Percentiles rank a stretch among this genome's conserved stretches.
Evolutionary conservation across 805 yeast species (phyloP).

Genomic region (Jamesozyma hellenica): DNA sequence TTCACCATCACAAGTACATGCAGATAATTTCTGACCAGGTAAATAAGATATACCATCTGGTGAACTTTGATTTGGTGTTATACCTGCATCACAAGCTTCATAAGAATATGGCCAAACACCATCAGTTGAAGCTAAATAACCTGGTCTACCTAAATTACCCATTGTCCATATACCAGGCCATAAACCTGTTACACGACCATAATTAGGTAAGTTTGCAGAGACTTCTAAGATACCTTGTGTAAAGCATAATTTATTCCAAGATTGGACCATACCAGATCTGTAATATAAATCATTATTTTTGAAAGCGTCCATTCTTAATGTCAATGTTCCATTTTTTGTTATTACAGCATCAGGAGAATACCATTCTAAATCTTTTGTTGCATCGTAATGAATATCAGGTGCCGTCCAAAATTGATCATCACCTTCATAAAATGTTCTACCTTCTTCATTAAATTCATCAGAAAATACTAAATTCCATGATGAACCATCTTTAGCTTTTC

Average conservation of each 20-base stretch:
- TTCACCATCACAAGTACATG: constrained; percentile 72
- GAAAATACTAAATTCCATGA: constrained; percentile 72
- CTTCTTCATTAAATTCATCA: constrained; percentile 85
- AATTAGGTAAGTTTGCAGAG: constrained; percentile 69
- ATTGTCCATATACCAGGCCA: constrained; percentile 97
- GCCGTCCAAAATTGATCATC: constrained; percentile 91
- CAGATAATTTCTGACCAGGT: constrained; percentile 70
- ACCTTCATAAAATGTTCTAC: constrained; percentile 80
- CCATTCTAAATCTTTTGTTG: constrained; percentile 89
- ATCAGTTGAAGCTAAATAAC: constrained; percentile 75
- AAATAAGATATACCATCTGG: constrained; percentile 80
- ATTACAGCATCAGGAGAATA: constrained; percentile 84
- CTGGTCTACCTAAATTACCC: constrained; percentile 91
- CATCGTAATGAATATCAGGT: constrained; percentile 72
- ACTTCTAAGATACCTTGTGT: constrained; percentile 75
- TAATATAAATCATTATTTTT: constrained; percentile 69
- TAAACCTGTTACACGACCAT: constrained; percentile 67
- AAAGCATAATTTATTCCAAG: constrained; percentile 87
- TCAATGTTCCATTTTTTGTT: constrained; percentile 64
- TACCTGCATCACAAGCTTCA: constrained; percentile 83
- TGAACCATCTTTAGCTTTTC: constrained; percentile 49
- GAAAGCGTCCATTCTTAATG: constrained; percentile 69
- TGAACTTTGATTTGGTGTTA: constrained; percentile 86
- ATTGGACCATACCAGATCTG: constrained; percentile 84
- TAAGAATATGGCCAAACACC: constrained; percentile 95